A percentile compares a stretch with the other conserved stretches of the same genome.
Evolutionary conservation across 768 basidiomycete species (phyloP).

Genomic region (Naganishia friedmannii): DNA sequence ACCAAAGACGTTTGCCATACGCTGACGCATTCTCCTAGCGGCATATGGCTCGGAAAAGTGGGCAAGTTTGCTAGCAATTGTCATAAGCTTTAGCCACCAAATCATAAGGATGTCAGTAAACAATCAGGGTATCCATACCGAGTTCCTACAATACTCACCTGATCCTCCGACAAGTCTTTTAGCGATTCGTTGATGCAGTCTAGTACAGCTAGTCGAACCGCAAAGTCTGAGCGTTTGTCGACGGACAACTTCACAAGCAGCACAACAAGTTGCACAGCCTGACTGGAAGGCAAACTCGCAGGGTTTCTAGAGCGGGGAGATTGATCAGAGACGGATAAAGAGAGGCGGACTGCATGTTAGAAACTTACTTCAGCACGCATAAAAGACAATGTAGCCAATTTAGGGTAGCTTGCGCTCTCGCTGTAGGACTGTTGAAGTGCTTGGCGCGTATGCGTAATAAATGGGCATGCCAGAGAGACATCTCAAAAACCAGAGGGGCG

Average conservation of each 20-base stretch:
- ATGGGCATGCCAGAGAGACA: not conserved
- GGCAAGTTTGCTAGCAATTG: not conserved
- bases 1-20: not conserved
- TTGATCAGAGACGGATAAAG: not conserved
- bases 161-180: not conserved
- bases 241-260: conserved; percentile 1
- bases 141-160: not conserved
- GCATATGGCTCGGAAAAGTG: conserved; percentile 1
- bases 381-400: conserved; percentile 8
- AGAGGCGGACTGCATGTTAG: no score
- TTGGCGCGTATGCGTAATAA: not conserved
- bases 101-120: not conserved
- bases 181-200: conserved; percentile 7
- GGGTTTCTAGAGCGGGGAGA: not conserved
- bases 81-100: not conserved
- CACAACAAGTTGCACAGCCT: not conserved
- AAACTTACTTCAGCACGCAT: not conserved
- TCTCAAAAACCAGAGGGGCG: not conserved
- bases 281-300: not conserved
- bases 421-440: not conserved
- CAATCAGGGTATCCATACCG: no score
- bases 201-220: not conserved
- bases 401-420: not conserved
- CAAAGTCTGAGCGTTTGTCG: conserved; percentile 10
- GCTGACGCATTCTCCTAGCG: not conserved